Percentiles rank a stretch among this genome's conserved stretches.
Evolutionary conservation across 768 basidiomycete genomes (phyloP).

Genomic region (Pleurotus eryngii): DNA sequence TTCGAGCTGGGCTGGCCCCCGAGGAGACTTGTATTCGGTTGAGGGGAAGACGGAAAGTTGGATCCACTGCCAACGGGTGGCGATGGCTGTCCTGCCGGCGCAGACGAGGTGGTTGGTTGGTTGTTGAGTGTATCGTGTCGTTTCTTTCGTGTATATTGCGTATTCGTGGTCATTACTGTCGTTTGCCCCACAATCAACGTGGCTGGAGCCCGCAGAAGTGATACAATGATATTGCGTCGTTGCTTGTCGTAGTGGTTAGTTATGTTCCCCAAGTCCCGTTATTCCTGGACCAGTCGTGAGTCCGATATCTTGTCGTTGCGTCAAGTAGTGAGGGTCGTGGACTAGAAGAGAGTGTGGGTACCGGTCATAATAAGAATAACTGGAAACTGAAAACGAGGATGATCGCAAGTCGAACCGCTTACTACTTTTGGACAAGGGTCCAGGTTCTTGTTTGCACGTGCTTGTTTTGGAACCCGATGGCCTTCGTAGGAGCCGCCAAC

Average conservation of each 20-base stretch:
- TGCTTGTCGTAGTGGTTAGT: not conserved
- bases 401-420: slow-evolving; percentile 6
- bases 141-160: slow-evolving; percentile 1
- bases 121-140: slow-evolving; percentile 2
- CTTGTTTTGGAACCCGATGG: not conserved
- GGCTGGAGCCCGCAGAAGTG: not conserved
- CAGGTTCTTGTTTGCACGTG: not conserved
- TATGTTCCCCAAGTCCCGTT: not conserved
- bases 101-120: not conserved
- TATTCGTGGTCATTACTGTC: not conserved
- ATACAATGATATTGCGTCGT: not conserved
- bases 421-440: slow-evolving; percentile 3
- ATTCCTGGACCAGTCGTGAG: not conserved
- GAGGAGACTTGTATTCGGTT: not conserved
- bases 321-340: not conserved
- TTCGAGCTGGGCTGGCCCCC: not conserved
- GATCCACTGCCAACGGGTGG: not conserved
- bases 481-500: not conserved
- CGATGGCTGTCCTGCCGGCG: not conserved
- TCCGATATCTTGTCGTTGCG: not conserved
- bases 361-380: slow-evolving; percentile 8
- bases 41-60: not conserved
- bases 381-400: slow-evolving; percentile 5
- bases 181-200: not conserved
- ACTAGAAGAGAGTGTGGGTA: slow-evolving; percentile 7